phyloP scores from a whole-genome alignment of 148 eudicot species.

The Spergularia bocconei region DNA sequence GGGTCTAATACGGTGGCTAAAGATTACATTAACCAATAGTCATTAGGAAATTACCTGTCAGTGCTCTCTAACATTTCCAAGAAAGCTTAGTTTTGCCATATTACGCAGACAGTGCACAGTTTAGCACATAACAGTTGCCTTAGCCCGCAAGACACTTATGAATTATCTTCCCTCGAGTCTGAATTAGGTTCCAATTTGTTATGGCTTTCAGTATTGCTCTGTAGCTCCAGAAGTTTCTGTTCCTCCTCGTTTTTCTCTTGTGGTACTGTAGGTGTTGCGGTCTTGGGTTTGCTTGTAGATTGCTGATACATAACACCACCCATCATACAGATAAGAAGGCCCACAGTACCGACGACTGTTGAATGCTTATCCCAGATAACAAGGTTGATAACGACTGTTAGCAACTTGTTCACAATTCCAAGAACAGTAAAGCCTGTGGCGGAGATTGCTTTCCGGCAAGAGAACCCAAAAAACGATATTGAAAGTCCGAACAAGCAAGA shows the following conservation, averaged over 20 bases:
- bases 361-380: conserved; percentile 93
- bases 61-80: neutral
- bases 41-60: conserved; percentile 8
- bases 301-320: conserved; percentile 91
- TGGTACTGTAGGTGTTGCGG: conserved; percentile 37
- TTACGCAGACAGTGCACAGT: neutral
- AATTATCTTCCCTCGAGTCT: conserved; percentile 38
- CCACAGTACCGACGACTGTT: conserved; percentile 74
- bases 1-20: neutral
- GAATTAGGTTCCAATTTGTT: conserved; percentile 30
- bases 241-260: conserved; percentile 58
- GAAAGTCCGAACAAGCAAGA: conserved; percentile 91
- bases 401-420: conserved; percentile 86
- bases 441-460: conserved; percentile 89
- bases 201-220: conserved; percentile 34
- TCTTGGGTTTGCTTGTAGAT: conserved; percentile 64
- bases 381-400: conserved; percentile 86
- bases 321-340: conserved; percentile 88
- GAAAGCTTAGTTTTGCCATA: neutral
- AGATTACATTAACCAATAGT: neutral
- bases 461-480: conserved; percentile 94
- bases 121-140: neutral
- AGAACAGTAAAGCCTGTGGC: conserved; percentile 97
- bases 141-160: neutral
- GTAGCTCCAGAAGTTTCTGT: conserved; percentile 78